Evolutionary conservation across 495 filamentous ascomycete genomes (phyloP).

Genomic region (Pyrenopolyporus hunteri): DNA sequence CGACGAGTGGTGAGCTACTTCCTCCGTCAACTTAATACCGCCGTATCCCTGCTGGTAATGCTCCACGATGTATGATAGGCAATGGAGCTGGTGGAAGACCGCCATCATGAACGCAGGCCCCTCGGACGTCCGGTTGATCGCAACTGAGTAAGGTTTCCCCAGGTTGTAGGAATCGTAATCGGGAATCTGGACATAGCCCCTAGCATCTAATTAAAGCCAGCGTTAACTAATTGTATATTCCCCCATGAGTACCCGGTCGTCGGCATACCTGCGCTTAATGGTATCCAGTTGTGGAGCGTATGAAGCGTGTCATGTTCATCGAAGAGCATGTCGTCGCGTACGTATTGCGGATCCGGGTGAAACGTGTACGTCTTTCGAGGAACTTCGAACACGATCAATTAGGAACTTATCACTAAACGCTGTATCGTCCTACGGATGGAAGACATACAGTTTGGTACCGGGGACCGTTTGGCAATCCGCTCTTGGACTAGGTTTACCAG

Average conservation of each 20-base stretch:
- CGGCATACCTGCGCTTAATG: constrained; percentile 46
- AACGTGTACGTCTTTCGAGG: constrained; percentile 52
- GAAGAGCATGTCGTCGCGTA: constrained; percentile 54
- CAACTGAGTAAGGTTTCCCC: constrained; percentile 45
- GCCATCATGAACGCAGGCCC: constrained; percentile 57
- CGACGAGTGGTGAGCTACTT: constrained; percentile 52
- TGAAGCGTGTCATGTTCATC: constrained; percentile 46
- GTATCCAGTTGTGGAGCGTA: constrained; percentile 55
- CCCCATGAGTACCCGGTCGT: neutral
- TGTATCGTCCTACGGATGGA: neutral
- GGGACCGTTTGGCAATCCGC: constrained; percentile 18
- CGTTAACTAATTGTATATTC: neutral
- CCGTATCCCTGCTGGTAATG: constrained; percentile 50
- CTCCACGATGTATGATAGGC: constrained; percentile 53
- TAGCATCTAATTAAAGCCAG: constrained; percentile 36
- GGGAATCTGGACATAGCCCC: constrained; percentile 51
- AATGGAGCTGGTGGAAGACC: constrained; percentile 61
- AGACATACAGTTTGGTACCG: constrained; percentile 38
- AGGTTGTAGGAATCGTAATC: constrained; percentile 45
- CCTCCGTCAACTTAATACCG: constrained; percentile 45
- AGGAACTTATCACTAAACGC: neutral
- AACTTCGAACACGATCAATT: constrained; percentile 36
- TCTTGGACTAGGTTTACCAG: constrained; percentile 9
- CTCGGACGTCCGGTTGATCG: constrained; percentile 41
- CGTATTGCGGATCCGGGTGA: constrained; percentile 45